Conservation (phyloP, 257 asterid genomes). For the Sherardia arvensis region DNA sequence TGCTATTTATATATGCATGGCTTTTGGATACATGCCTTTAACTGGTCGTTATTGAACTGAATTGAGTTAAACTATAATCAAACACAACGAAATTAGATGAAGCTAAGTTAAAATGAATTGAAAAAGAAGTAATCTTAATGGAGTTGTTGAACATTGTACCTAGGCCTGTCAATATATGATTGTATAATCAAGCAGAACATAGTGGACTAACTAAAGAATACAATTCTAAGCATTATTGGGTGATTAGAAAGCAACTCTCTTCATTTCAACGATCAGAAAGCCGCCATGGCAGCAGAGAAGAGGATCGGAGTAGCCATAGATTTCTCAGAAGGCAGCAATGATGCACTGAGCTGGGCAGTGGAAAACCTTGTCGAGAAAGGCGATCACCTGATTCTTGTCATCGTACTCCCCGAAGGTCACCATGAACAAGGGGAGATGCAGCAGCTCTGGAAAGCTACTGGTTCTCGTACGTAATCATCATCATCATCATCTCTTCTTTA, state of each 20-base stretch:
- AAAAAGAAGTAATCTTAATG: too few species aligned
- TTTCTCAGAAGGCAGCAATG: slow-evolving; percentile 73
- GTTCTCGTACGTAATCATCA: slow-evolving; percentile 60
- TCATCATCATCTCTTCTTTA: not conserved
- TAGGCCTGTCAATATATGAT: not conserved
- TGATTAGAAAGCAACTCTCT: not conserved
- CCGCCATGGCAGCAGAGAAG: slow-evolving; percentile 39
- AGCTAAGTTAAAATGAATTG: too few species aligned
- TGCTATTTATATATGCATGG: not conserved
- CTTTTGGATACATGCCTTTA: too few species aligned
- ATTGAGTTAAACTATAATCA: not conserved
- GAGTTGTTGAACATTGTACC: not conserved
- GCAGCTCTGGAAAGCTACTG: slow-evolving; percentile 89
- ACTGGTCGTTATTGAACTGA: too few species aligned
- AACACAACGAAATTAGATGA: not conserved
- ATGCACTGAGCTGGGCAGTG: slow-evolving; percentile 66
- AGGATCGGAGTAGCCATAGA: slow-evolving; percentile 83
- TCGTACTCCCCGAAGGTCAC: slow-evolving; percentile 46
- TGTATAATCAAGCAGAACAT: not conserved
- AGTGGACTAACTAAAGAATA: not conserved
- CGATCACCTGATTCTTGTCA: slow-evolving; percentile 64
- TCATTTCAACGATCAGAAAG: not conserved
- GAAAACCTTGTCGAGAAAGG: slow-evolving; percentile 55
- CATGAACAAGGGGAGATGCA: slow-evolving; percentile 89
- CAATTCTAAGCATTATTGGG: too few species aligned